Percentiles rank a stretch among this genome's conserved stretches.
phyloP scores from a whole-genome alignment of 768 basidiomycete genomes.

The Termitomyces sp. region DNA sequence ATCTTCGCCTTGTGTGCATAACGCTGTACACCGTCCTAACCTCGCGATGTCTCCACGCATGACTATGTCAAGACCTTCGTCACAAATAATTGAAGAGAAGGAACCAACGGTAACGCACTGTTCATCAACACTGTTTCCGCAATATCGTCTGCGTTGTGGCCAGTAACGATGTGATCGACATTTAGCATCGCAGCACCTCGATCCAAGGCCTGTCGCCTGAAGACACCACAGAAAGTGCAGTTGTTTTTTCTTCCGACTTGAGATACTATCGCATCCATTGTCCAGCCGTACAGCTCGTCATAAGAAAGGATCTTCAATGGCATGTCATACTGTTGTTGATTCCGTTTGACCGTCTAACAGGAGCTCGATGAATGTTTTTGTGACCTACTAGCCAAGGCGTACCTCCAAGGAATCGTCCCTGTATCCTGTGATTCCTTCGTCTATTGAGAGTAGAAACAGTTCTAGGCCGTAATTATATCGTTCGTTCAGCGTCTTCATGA shows the following conservation, averaged over 20 bases:
- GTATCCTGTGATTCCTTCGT: conserved; percentile 98
- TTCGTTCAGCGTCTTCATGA: conserved; percentile 94
- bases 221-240: conserved; percentile 99
- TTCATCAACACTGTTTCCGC: conserved; percentile 99
- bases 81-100: neutral
- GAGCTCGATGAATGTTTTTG: neutral
- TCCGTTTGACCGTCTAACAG: conserved; percentile 92
- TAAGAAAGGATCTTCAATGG: conserved; percentile 96
- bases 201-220: conserved; percentile 93
- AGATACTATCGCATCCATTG: conserved; percentile 96
- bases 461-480: conserved; percentile 91
- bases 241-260: conserved; percentile 97
- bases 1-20: conserved; percentile 94
- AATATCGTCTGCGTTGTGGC: conserved; percentile 98
- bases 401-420: conserved; percentile 97
- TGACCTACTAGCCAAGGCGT: neutral
- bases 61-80: conserved; percentile 43
- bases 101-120: conserved; percentile 48
- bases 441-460: conserved; percentile 90
- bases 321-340: conserved; percentile 91
- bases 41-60: conserved; percentile 98
- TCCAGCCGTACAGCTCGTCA: conserved; percentile 97
- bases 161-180: conserved; percentile 97
- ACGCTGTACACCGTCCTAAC: conserved; percentile 87
- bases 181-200: conserved; percentile 83